phyloP scores from a whole-genome alignment of 495 filamentous ascomycete species.

The Trypethelium eluteriae region DNA sequence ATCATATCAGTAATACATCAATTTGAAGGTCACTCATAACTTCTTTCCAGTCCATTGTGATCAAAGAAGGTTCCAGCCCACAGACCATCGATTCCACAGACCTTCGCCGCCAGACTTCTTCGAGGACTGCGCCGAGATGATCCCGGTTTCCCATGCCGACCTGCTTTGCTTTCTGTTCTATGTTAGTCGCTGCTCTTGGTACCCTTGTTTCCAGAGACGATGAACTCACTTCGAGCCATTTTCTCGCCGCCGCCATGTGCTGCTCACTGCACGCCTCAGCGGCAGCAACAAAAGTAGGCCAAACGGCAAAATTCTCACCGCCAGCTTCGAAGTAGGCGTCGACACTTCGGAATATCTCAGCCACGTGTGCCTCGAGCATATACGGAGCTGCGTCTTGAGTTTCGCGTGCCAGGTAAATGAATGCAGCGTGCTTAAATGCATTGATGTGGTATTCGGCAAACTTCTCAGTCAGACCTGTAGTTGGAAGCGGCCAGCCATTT shows the following conservation, averaged over 20 bases:
- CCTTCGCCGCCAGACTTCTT: constrained; percentile 5
- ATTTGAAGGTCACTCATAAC: constrained; percentile 2
- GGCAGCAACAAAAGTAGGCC: neutral
- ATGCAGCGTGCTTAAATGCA: constrained; percentile 1
- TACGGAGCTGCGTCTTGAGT: constrained; percentile 2
- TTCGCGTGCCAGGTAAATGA: constrained; percentile 1
- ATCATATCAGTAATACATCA: constrained; percentile 5
- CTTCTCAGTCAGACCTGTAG: neutral
- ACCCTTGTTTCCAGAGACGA: neutral
- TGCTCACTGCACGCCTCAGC: neutral
- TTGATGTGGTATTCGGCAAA: neutral
- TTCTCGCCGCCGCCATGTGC: neutral
- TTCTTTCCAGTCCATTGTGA: constrained; percentile 8
- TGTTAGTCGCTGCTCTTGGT: neutral
- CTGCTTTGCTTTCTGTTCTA: constrained; percentile 6
- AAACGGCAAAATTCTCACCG: constrained; percentile 3
- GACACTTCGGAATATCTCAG: neutral
- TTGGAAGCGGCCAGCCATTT: neutral
- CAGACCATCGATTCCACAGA: constrained; percentile 2
- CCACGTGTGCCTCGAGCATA: neutral
- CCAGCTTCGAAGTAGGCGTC: neutral
- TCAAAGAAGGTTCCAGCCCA: neutral
- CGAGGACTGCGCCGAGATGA: neutral
- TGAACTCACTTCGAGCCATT: neutral
- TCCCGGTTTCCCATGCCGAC: constrained; percentile 9